Conservation (phyloP, 352 stramenopile species). For the Pythium plurisporium region DNA sequence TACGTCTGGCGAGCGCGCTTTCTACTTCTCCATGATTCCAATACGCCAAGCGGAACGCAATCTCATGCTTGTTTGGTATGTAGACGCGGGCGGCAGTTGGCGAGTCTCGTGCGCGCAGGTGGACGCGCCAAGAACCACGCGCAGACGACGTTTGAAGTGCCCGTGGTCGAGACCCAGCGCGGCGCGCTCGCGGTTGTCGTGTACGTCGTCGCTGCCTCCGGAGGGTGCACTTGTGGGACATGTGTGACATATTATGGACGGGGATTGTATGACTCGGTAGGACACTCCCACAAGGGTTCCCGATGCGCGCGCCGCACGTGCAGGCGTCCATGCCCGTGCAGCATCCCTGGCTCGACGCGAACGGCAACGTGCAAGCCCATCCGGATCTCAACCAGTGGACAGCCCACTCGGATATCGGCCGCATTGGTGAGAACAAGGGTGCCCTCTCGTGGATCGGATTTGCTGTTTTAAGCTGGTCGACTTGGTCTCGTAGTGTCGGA, state of each 20-base stretch:
- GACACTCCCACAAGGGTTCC: slow-evolving; percentile 69
- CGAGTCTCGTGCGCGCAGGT: slow-evolving; percentile 76
- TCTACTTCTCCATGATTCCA: too few relatives aligned
- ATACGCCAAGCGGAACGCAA: too few relatives aligned
- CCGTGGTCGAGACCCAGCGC: slow-evolving; percentile 51
- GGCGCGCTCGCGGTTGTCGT: slow-evolving; percentile 43
- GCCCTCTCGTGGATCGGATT: neutral
- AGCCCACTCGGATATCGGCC: slow-evolving; percentile 74
- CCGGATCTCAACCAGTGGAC: slow-evolving; percentile 78
- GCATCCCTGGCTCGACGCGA: slow-evolving; percentile 68
- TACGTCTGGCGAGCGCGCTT: too few relatives aligned
- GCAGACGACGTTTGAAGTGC: slow-evolving; percentile 81
- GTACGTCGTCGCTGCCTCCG: slow-evolving; percentile 22
- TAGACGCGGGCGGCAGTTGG: slow-evolving; percentile 68
- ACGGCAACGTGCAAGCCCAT: slow-evolving; percentile 65
- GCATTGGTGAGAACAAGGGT: slow-evolving; percentile 39
- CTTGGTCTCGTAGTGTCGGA: slow-evolving; percentile 66
- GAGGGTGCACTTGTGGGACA: neutral
- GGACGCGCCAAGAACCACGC: slow-evolving; percentile 81
- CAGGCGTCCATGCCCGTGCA: slow-evolving; percentile 71
- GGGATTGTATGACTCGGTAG: slow-evolving; percentile 22
- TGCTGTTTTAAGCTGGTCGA: neutral
- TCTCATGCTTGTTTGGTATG: too few relatives aligned
- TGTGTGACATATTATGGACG: slow-evolving; percentile 14
- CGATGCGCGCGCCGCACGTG: slow-evolving; percentile 55